Evolutionary conservation across 495 filamentous ascomycete species (phyloP).

Genomic region (Podospora australis): DNA sequence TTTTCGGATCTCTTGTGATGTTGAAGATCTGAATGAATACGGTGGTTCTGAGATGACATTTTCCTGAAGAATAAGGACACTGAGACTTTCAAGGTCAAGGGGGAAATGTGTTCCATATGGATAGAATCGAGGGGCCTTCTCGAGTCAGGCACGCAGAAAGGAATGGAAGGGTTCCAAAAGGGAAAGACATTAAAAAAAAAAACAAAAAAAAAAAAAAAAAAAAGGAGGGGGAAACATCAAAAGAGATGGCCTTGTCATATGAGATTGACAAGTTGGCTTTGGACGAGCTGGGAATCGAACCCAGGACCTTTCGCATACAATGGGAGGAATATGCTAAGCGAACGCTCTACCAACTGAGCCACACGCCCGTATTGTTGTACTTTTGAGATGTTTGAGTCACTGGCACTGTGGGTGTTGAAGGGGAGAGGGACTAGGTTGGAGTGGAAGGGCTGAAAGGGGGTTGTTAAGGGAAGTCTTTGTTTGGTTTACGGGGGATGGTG

Average conservation of each 20-base stretch:
- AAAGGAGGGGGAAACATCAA: background rate
- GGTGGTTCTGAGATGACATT: too few relatives aligned
- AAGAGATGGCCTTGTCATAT: too few relatives aligned
- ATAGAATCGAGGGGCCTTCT: too few relatives aligned
- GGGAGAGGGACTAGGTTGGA: background rate
- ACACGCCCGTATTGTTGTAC: constrained; percentile 12
- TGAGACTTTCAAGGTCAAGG: too few relatives aligned
- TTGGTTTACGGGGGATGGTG: background rate
- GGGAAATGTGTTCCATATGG: too few relatives aligned
- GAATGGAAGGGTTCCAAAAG: too few relatives aligned
- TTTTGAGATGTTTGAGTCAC: background rate
- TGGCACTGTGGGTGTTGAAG: background rate
- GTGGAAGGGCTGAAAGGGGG: background rate
- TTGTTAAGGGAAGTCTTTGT: background rate
- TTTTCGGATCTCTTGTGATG: too few relatives aligned
- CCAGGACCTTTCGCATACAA: constrained; percentile 19
- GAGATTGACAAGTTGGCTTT: constrained; percentile 1
- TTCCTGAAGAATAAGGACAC: too few relatives aligned
- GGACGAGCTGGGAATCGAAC: constrained; percentile 21
- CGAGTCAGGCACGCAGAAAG: background rate
- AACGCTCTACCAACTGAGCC: constrained; percentile 21
- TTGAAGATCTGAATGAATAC: too few relatives aligned
- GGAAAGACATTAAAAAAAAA: background rate
- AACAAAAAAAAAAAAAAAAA: background rate
- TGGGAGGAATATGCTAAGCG: constrained; percentile 14